Evolutionary conservation across 2,329 filamentous ascomycete species (phyloP), one percentile per base, ranked within the genome.

Genomic region (Cytospora chrysosperma): DNA sequence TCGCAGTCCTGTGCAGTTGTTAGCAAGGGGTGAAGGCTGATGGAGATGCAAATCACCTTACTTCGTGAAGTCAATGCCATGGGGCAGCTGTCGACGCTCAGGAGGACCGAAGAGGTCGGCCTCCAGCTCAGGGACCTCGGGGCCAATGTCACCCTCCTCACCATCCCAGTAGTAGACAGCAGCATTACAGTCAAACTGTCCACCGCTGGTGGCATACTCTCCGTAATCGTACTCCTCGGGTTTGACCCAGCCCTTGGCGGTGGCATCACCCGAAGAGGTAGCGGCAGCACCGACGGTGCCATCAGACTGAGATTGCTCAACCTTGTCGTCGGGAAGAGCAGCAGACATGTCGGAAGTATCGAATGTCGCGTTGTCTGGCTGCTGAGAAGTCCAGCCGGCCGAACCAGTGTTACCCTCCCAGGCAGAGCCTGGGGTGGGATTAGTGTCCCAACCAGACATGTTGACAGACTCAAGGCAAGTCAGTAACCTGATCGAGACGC

Each of bases 121-220:
- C 78, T 98, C 94, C 0, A 99, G 84, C 55, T 86, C 84, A 0
- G 83, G 79, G 59, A 88, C 84, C 56, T 79, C 80, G 0, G 93
- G 93, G 8, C 89, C 94, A 60, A 99, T 81, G 49, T 98, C 94
- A 2, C 94, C 95, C 69, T 84, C 91, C 3, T 96, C 92, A 13
- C 93, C 92, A 21, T 87, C 82, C 90, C 91, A 98, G 71, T 93
- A 86, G 70, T 98, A 98, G 51, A 90, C 81, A 0, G 73, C 77
- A n/a, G 86, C 88, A 61, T 84, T 84, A 43, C 79, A 75, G 17
- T 81, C 84, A 77, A 81, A 86, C 2, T 73, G 70, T 13, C 70
- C 70, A 47, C 24, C 26, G 7, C 56, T 67, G 9, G 68, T 65
- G 30, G 69, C 67, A 27, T 69, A 72, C 12, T 72, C 71, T 1